Evolutionary conservation across 352 stramenopile species (phyloP).

Genomic region (Phytophthora fragariaefolia): DNA sequence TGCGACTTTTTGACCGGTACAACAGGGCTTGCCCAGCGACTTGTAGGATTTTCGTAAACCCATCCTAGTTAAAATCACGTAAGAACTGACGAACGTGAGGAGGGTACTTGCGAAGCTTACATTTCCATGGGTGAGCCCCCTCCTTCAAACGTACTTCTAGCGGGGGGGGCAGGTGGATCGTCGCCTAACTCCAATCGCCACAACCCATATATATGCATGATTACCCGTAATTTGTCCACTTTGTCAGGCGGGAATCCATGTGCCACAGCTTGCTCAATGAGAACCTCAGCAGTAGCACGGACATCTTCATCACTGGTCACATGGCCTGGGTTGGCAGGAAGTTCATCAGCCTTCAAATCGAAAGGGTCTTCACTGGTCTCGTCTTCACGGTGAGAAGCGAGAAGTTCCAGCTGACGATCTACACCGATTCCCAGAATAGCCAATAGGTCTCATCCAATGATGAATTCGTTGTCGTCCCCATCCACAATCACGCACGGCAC

Average conservation of each 20-base stretch:
- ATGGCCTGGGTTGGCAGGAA: background rate
- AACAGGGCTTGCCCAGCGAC: constrained; percentile 13
- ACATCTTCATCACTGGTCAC: constrained; percentile 2
- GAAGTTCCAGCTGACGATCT: constrained; percentile 16
- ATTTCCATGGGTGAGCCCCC: background rate
- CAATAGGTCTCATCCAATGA: constrained; percentile 19
- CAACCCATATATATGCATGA: background rate
- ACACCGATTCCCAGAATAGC: constrained; percentile 17
- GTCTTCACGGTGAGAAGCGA: background rate
- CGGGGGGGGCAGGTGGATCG: background rate
- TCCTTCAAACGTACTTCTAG: background rate
- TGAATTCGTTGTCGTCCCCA: constrained; percentile 16
- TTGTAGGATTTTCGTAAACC: constrained; percentile 14
- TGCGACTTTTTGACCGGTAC: constrained; percentile 15
- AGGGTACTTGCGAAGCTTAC: background rate
- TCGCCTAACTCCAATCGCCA: background rate
- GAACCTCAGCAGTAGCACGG: background rate
- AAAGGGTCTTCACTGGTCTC: constrained; percentile 1
- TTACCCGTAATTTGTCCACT: background rate
- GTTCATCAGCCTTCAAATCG: background rate
- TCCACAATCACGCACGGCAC: constrained; percentile 10
- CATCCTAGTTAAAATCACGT: background rate
- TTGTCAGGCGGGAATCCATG: constrained; percentile 11
- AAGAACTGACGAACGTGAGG: background rate
- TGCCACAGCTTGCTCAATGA: constrained; percentile 12